Percentiles rank a stretch among this genome's conserved stretches.
phyloP scores from a whole-genome alignment of 2,329 filamentous ascomycete genomes.

The Colletotrichum plurivorum region DNA sequence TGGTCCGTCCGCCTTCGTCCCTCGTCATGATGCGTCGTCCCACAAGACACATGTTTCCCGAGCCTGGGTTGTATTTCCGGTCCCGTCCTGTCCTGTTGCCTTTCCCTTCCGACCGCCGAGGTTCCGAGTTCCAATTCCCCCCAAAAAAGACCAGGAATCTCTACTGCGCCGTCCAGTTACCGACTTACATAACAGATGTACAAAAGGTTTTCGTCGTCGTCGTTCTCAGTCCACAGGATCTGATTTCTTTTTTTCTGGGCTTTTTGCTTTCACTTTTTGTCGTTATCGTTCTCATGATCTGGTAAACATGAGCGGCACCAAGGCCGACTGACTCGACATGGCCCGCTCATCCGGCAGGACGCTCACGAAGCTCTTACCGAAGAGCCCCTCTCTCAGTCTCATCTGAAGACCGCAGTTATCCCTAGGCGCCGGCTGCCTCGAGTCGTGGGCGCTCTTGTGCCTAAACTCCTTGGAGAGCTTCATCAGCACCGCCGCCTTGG shows the following conservation, averaged over 20 bases:
- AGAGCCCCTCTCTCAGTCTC: slow-evolving; percentile 59
- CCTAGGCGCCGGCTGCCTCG: slow-evolving; percentile 29
- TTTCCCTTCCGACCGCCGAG: slow-evolving; percentile 33
- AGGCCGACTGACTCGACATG: slow-evolving; percentile 65
- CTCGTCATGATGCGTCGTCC: slow-evolving; percentile 17
- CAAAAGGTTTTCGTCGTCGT: slow-evolving; percentile 20
- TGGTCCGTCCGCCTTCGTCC: slow-evolving; percentile 3
- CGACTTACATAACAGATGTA: slow-evolving; percentile 36
- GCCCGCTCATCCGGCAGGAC: slow-evolving; percentile 60
- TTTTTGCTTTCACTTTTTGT: slow-evolving; percentile 8
- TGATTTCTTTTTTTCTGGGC: not conserved
- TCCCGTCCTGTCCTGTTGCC: slow-evolving; percentile 16
- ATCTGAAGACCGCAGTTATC: slow-evolving; percentile 51
- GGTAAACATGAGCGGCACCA: slow-evolving; percentile 75
- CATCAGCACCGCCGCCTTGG: slow-evolving; percentile 72
- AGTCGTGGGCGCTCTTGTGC: slow-evolving; percentile 24
- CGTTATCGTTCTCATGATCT: slow-evolving; percentile 50
- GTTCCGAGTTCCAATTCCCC: slow-evolving; percentile 19
- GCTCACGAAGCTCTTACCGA: slow-evolving; percentile 53
- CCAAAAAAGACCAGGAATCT: slow-evolving; percentile 12
- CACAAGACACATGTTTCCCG: slow-evolving; percentile 8
- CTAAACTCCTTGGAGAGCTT: slow-evolving; percentile 70
- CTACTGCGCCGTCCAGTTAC: slow-evolving; percentile 25
- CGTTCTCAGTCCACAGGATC: not conserved
- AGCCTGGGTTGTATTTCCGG: slow-evolving; percentile 10